phyloP scores from a whole-genome alignment of 2,329 filamentous ascomycete species.

The Ceratocystis huliohia region DNA sequence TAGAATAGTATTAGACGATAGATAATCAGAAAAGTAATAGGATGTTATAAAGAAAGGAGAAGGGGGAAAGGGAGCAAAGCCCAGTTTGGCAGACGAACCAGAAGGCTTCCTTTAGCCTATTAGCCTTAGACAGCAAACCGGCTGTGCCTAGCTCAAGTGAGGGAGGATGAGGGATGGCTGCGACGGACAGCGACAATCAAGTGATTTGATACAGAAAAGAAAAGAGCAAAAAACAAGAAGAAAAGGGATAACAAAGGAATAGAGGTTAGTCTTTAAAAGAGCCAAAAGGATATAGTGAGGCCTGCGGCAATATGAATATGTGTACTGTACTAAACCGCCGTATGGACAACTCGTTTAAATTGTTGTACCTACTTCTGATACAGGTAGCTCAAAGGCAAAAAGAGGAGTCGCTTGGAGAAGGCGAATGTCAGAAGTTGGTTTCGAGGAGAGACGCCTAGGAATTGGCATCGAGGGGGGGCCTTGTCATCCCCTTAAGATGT shows the following conservation, averaged over 20 bases:
- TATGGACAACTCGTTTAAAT: conserved; percentile 1
- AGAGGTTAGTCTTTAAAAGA: neutral
- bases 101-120: conserved; percentile 4
- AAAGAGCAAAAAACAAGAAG: conserved; percentile 4
- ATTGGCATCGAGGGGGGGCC: neutral
- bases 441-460: conserved; percentile 13
- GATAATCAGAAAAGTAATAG: neutral
- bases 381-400: conserved; percentile 2
- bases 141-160: neutral
- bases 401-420: conserved; percentile 15
- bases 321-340: neutral
- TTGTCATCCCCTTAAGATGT: neutral
- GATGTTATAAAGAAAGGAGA: neutral
- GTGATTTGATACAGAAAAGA: neutral
- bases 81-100: conserved; percentile 3
- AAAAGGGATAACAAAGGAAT: neutral
- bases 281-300: neutral
- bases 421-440: conserved; percentile 15
- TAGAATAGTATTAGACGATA: neutral
- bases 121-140: neutral
- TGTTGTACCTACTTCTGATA: conserved; percentile 2
- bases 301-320: neutral
- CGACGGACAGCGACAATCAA: neutral
- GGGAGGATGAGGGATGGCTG: neutral
- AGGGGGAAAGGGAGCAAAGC: conserved; percentile 5